A percentile compares a stretch with the other conserved stretches of the same genome.
phyloP scores from a whole-genome alignment of 495 filamentous ascomycete genomes.

The Xylaria intraflava region DNA sequence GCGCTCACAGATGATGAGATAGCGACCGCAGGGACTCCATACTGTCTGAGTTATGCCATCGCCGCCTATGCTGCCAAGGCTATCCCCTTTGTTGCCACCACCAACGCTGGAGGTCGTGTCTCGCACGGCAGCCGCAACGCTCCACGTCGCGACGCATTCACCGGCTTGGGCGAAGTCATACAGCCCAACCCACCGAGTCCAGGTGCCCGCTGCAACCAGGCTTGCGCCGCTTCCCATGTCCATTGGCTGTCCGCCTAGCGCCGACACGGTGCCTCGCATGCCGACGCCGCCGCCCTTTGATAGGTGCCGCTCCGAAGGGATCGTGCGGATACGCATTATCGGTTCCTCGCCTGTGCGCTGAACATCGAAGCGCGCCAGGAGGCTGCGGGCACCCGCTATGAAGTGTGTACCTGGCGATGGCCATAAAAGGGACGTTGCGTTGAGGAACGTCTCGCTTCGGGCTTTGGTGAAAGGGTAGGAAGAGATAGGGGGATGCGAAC shows the following conservation, averaged over 20 bases:
- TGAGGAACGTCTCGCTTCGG: slow-evolving; percentile 72
- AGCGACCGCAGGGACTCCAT: slow-evolving; percentile 84
- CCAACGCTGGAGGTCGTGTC: slow-evolving; percentile 10
- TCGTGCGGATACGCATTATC: slow-evolving; percentile 57
- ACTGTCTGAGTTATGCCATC: slow-evolving; percentile 64
- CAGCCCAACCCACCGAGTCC: slow-evolving; percentile 66
- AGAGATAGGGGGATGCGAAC: slow-evolving; percentile 39
- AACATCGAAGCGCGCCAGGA: slow-evolving; percentile 73
- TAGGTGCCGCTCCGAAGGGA: slow-evolving; percentile 65
- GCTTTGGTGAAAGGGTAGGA: slow-evolving; percentile 66
- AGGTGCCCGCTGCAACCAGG: slow-evolving; percentile 77
- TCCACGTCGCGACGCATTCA: slow-evolving; percentile 62
- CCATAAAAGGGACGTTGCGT: slow-evolving; percentile 70
- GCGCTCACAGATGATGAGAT: slow-evolving; percentile 82
- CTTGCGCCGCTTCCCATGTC: slow-evolving; percentile 24
- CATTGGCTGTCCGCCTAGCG: slow-evolving; percentile 42
- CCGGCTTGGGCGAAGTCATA: slow-evolving; percentile 65
- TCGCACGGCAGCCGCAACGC: slow-evolving; percentile 32
- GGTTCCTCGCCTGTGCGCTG: slow-evolving; percentile 56
- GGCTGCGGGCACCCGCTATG: slow-evolving; percentile 66
- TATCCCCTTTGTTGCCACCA: neutral
- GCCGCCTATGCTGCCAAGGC: slow-evolving; percentile 42
- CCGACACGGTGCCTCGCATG: slow-evolving; percentile 77
- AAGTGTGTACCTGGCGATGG: slow-evolving; percentile 52
- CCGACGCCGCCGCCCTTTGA: slow-evolving; percentile 64